phyloP scores from a whole-genome alignment of 352 stramenopile genomes.

The Phytophthora melonis region DNA sequence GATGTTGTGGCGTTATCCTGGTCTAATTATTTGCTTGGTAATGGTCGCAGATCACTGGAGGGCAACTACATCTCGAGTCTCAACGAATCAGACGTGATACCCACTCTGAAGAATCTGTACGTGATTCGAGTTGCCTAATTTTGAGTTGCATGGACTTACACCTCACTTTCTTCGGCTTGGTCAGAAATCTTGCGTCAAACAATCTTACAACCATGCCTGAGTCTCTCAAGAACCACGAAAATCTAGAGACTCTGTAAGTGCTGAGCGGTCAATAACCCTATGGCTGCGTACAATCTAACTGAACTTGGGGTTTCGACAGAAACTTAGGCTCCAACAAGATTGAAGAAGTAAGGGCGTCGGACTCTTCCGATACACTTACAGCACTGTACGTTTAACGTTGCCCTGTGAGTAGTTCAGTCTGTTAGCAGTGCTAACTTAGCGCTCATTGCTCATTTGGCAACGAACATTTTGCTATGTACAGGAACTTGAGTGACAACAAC shows the following conservation, averaged over 20 bases:
- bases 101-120: conserved; percentile 33
- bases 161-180: not conserved
- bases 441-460: not conserved
- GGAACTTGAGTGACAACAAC: conserved; percentile 33
- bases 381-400: conserved; percentile 21
- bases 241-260: conserved; percentile 31
- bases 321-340: conserved; percentile 38
- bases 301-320: conserved; percentile 12
- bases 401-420: not conserved
- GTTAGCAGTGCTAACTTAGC: no score
- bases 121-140: not conserved
- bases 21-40: conserved; percentile 1
- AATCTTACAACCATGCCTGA: conserved; percentile 26
- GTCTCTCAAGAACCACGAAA: conserved; percentile 13
- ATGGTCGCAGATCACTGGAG: conserved; percentile 25
- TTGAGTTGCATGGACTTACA: conserved; percentile 3
- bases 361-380: conserved; percentile 22
- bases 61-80: conserved; percentile 35
- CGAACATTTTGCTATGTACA: conserved; percentile 1
- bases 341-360: conserved; percentile 10
- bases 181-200: conserved; percentile 31
- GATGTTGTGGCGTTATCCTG: not conserved
- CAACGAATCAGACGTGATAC: conserved; percentile 23
- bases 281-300: not conserved
- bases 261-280: not conserved